phyloP scores from a whole-genome alignment of 345 rosid genomes.

The Lepidium aucheri region DNA sequence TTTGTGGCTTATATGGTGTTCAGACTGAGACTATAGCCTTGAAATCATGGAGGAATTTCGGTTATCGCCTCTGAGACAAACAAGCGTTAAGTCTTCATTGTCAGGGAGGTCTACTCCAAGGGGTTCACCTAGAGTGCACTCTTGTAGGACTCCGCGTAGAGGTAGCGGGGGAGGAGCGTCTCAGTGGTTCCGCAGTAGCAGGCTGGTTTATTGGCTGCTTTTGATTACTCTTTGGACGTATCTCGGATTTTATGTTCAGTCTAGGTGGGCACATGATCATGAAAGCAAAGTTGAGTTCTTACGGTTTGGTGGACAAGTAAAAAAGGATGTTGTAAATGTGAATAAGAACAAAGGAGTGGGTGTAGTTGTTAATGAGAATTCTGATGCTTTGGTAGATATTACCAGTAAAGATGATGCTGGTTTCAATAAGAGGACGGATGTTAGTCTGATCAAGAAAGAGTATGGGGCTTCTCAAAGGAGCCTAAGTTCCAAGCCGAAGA shows the following conservation, averaged over 20 bases:
- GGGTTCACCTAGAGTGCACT: constrained; percentile 56
- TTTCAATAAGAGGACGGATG: constrained; percentile 33
- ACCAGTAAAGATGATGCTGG: constrained; percentile 27
- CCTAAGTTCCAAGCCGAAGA: constrained; percentile 36
- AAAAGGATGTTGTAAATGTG: constrained; percentile 21
- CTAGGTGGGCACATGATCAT: constrained; percentile 92
- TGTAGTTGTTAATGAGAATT: constrained; percentile 41
- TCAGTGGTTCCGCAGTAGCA: constrained; percentile 72
- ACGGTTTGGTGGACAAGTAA: constrained; percentile 47
- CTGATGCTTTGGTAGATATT: constrained; percentile 29
- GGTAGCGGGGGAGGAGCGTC: constrained; percentile 27
- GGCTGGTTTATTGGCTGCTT: constrained; percentile 80
- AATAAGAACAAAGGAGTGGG: constrained; percentile 28
- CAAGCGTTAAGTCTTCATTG: constrained; percentile 50
- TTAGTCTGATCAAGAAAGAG: constrained; percentile 44
- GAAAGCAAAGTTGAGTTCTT: constrained; percentile 53
- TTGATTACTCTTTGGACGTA: constrained; percentile 93
- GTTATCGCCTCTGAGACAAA: constrained; percentile 50
- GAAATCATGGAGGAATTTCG: constrained; percentile 59
- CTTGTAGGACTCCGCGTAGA: constrained; percentile 74
- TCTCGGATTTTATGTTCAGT: constrained; percentile 92
- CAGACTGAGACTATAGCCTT: background rate
- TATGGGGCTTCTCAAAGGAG: constrained; percentile 30
- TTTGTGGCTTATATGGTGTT: background rate
- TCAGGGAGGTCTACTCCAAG: constrained; percentile 77